Evolutionary conservation across 208 protist species (phyloP), one percentile per base, ranked within the genome.

Genomic region (Naegleria lovaniensis): DNA sequence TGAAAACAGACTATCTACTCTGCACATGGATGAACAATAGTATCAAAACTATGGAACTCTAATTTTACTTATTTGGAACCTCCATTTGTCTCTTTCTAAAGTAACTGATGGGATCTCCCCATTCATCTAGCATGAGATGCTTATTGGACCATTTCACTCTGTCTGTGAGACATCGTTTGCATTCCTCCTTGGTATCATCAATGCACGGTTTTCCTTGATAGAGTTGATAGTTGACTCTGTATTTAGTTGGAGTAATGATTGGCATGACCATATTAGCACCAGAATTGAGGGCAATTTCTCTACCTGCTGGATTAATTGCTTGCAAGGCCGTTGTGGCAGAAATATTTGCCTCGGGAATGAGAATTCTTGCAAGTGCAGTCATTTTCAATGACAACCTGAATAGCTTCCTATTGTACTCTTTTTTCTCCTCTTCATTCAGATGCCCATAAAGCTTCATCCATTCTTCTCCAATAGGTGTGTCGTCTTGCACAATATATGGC

Each of bases 301-400:
- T 79, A 33, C 79, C 85, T 55, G 85, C 85, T 25, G 91, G 91
- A 51, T 92, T 92, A 41, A 92, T 90, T 5, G 91, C 90, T 67
- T 95, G 90, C 0, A 95, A 76, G 16, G 93, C 93, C 5, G 93
- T 95, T 33, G 93, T 95, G 29, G 93, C 91, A 40, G 93, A 91
- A 38, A 95, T 95, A 79, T 95, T 94, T 51, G 88, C 90, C 36
- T 93, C 91, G 2, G 48, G 52, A 25, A 85, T 90, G 22, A 90
- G 22, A 36, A 95, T 75, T 19, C 93, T 83, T 9, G 92, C 89
- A 2, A 92, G 39, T 4, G 93, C 89, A 22, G 89, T 67, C 92
- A 94, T 95, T 58, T 92, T 88, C 22, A 92, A 83, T n/a, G 92
- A 90, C 15, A 58, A 59, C 58, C 11, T 90, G 41, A 79, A 79